These are phyloP conservation scores for Calophaca sinica DNA, from an alignment of 306 rosid species.

Conservation along the genomic window DNA sequence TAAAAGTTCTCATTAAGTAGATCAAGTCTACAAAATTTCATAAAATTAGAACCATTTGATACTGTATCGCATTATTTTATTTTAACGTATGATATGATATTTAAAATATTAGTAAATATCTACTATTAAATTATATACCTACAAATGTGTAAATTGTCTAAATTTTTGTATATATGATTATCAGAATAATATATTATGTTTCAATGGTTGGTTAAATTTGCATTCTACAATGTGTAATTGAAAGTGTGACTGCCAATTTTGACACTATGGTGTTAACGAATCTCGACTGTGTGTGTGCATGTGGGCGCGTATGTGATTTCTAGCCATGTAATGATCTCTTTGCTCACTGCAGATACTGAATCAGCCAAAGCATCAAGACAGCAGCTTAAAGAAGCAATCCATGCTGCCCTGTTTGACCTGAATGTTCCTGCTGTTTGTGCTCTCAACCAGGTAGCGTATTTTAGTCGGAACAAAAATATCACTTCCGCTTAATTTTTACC, in stretches of 20 bases:
- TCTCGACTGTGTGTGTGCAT: not conserved
- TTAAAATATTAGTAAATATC: not conserved
- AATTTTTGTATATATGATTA: not conserved
- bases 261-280: not conserved
- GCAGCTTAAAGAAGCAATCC: conserved; percentile 85
- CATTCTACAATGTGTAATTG: not conserved
- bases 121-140: not conserved
- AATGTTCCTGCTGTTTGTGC: conserved; percentile 93
- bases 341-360: conserved; percentile 70
- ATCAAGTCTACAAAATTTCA: conserved; percentile 5
- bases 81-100: not conserved
- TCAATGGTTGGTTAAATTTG: not conserved
- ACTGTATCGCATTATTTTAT: not conserved
- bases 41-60: not conserved
- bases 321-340: not conserved
- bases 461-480: not conserved
- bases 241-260: not conserved
- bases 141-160: not conserved
- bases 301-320: not conserved
- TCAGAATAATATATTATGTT: not conserved
- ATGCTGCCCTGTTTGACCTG: conserved; percentile 76
- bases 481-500: not conserved
- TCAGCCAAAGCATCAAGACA: conserved; percentile 81
- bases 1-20: not conserved
- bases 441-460: conserved; percentile 75